A percentile compares a stretch with the other conserved stretches of the same genome.
These are phyloP conservation scores for Mortierella antarctica DNA, from an alignment of 192 early-diverging fungal species.

Conservation along the genomic window DNA sequence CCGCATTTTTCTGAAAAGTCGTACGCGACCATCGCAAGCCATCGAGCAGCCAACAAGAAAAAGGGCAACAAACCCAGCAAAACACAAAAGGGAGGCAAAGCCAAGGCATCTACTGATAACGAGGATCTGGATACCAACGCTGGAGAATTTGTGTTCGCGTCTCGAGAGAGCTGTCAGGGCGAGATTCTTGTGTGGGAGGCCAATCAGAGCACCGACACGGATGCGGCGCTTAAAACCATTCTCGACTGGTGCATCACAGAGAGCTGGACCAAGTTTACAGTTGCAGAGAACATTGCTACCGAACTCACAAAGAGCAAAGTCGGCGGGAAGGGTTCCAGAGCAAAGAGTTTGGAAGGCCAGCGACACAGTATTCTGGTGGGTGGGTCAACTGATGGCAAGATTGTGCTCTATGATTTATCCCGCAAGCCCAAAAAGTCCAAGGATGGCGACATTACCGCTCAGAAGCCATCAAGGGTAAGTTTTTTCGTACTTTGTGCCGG, in stretches of 20 bases:
- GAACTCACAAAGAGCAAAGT: background rate
- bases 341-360: background rate
- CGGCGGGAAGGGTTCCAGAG: background rate
- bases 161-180: constrained; percentile 55
- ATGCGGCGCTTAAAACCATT: constrained; percentile 49
- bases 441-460: constrained; percentile 40
- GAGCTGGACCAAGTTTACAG: constrained; percentile 43
- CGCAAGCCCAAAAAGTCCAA: background rate
- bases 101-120: background rate
- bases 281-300: constrained; percentile 30
- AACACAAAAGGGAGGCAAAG: background rate
- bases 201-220: constrained; percentile 46
- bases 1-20: constrained; percentile 36
- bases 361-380: constrained; percentile 30
- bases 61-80: constrained; percentile 11
- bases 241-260: constrained; percentile 55
- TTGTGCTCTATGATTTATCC: constrained; percentile 30
- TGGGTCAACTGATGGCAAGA: constrained; percentile 36
- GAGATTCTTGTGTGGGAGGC: constrained; percentile 63
- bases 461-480: constrained; percentile 33
- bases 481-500: background rate
- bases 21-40: constrained; percentile 24
- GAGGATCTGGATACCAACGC: background rate
- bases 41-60: constrained; percentile 2
- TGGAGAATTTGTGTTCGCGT: constrained; percentile 45